Evolutionary conservation across 768 basidiomycete genomes (phyloP), one percentile per base, ranked within the genome.

Genomic region (Stropharia rugosoannulata): DNA sequence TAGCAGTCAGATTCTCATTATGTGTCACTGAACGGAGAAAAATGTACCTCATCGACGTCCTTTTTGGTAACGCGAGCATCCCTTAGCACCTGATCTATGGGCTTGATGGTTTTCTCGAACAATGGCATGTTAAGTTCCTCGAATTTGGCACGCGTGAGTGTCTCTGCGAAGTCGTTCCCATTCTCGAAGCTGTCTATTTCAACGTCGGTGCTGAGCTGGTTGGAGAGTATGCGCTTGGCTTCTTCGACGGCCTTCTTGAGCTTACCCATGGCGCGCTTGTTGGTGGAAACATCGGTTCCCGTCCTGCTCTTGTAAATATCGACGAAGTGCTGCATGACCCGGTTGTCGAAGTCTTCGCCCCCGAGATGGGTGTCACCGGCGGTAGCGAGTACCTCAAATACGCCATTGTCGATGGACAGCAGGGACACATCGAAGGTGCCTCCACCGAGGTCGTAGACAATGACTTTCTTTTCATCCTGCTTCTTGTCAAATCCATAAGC

Each of bases 61-160:
- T 87, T 84, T 79, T 89, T 90, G 76, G 84, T 86, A 66, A 93
- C 80, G 59, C 80, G 80, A 44, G 90, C 86, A 69, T 92, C 89
- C 80, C 87, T 88, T 59, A 91, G 77, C 16, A 91, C 90, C 72
- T 87, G 88, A 71, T 90, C 86, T 58, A 92, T 90, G 57, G 88
- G 89, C 73, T 86, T 86, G 85, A 93, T 85, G 12, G 90, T 92
- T 80, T 86, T 87, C 62, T 83, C 76, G 82, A 93, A 91, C 25
- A 93, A 78, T 64, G 90, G 89, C 71, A 86, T 80, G 77, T 89
- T 91, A 63, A 92, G 77, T 70, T 91, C 88, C 75, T 92, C 90
- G 68, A 93, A 92, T 74, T 90, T 90, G 70, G 88, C 89, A 46
- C 89, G 80, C 16, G 90, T 92, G 49, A 92, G 76, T 7, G 84